phyloP scores from a whole-genome alignment of 768 basidiomycete species.

The Wakefieldia striispora region DNA sequence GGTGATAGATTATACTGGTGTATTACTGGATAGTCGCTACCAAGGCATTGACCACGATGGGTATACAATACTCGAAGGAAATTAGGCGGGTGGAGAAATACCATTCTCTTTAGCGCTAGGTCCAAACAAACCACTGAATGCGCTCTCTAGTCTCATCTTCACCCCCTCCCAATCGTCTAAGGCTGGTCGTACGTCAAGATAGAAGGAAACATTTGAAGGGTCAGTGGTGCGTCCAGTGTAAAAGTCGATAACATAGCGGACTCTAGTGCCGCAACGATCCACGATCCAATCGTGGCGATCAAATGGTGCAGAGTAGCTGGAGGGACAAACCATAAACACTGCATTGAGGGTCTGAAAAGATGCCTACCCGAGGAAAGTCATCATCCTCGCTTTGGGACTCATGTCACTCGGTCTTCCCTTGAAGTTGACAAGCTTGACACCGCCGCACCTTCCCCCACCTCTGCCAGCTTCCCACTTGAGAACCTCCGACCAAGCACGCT shows the following conservation, averaged over 20 bases:
- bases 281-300: slow-evolving; percentile 98
- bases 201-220: slow-evolving; percentile 72
- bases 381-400: slow-evolving; percentile 79
- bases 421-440: slow-evolving; percentile 83
- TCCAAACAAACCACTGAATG: slow-evolving; percentile 43
- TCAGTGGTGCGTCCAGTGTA: slow-evolving; percentile 74
- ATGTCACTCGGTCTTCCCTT: slow-evolving; percentile 81
- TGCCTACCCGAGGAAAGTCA: slow-evolving; percentile 81
- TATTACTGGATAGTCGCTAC: slow-evolving; percentile 15
- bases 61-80: slow-evolving; percentile 9
- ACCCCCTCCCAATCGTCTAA: slow-evolving; percentile 94
- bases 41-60: not conserved
- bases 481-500: slow-evolving; percentile 84
- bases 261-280: slow-evolving; percentile 84
- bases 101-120: slow-evolving; percentile 17
- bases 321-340: not conserved
- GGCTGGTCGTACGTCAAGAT: slow-evolving; percentile 91
- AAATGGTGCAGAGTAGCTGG: slow-evolving; percentile 90
- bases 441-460: slow-evolving; percentile 81
- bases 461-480: slow-evolving; percentile 78
- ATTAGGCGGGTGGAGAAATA: slow-evolving; percentile 15
- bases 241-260: slow-evolving; percentile 98
- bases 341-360: not conserved
- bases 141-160: slow-evolving; percentile 68
- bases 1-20: slow-evolving; percentile 27